phyloP scores from a whole-genome alignment of 2,329 filamentous ascomycete species.

The Hypomyces perniciosus region DNA sequence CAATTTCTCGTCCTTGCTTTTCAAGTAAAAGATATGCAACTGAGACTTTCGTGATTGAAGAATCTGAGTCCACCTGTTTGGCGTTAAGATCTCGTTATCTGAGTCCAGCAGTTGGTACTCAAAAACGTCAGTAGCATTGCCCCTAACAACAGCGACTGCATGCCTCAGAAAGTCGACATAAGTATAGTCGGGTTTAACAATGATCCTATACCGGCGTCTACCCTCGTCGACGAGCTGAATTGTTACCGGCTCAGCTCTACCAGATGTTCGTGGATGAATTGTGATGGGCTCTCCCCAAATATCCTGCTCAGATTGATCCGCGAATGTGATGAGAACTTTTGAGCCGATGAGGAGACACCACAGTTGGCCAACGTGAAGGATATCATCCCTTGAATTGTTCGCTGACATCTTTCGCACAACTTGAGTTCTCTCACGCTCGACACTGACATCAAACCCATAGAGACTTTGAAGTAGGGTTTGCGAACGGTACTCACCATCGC shows the following conservation, averaged over 20 bases:
- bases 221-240: neutral
- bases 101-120: neutral
- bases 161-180: neutral
- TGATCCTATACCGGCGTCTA: neutral
- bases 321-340: neutral
- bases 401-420: neutral
- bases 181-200: neutral
- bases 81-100: neutral
- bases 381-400: neutral
- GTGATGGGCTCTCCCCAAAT: neutral
- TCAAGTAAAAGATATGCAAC: neutral
- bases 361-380: neutral
- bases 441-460: neutral
- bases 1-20: neutral
- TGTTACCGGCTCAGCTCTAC: neutral
- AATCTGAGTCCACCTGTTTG: neutral
- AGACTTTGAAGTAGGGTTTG: neutral
- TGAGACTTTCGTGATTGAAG: neutral
- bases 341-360: neutral
- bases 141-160: neutral
- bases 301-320: neutral
- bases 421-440: neutral
- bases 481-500: neutral
- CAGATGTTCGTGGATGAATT: neutral
- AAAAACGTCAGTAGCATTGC: neutral